Evolutionary conservation across 352 stramenopile species (phyloP).

Genomic region (Globisporangium polare): DNA sequence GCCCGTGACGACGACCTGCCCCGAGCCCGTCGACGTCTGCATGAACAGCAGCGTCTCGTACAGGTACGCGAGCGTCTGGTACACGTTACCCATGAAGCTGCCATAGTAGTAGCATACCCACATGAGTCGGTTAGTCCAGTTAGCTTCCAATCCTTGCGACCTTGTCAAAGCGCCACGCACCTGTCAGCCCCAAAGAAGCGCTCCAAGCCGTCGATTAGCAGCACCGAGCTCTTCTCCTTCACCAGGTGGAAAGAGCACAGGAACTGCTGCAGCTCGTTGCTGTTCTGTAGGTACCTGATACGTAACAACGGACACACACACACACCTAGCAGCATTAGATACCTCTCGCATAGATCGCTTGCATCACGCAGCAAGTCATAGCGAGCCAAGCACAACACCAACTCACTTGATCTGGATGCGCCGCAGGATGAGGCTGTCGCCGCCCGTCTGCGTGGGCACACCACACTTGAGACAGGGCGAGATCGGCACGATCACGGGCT

Average conservation of each 20-base stretch:
- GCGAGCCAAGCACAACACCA: too few relatives aligned
- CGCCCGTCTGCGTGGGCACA: constrained; percentile 38
- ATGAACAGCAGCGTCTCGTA: constrained; percentile 53
- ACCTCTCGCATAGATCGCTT: background rate
- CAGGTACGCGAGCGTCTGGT: constrained; percentile 56
- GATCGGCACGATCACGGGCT: constrained; percentile 30
- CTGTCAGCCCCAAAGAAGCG: constrained; percentile 41
- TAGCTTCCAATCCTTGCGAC: background rate
- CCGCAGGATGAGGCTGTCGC: constrained; percentile 40
- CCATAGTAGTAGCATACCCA: background rate
- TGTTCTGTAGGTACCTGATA: constrained; percentile 39
- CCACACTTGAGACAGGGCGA: constrained; percentile 38
- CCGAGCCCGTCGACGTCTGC: constrained; percentile 27
- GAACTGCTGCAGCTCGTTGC: constrained; percentile 52
- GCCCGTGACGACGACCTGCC: constrained; percentile 28
- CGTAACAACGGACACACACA: background rate
- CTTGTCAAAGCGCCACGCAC: constrained; percentile 8
- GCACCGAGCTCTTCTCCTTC: constrained; percentile 36
- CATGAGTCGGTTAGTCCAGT: background rate
- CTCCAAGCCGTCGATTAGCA: constrained; percentile 60
- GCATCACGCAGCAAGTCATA: background rate
- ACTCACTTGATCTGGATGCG: constrained; percentile 65
- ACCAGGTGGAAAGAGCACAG: constrained; percentile 55
- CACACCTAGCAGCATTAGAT: background rate
- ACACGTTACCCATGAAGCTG: constrained; percentile 43